A percentile compares a stretch with the other conserved stretches of the same genome.
These are phyloP conservation scores for Eucommia ulmoides DNA, from an alignment of 257 asterid genomes.

Conservation along the genomic window DNA sequence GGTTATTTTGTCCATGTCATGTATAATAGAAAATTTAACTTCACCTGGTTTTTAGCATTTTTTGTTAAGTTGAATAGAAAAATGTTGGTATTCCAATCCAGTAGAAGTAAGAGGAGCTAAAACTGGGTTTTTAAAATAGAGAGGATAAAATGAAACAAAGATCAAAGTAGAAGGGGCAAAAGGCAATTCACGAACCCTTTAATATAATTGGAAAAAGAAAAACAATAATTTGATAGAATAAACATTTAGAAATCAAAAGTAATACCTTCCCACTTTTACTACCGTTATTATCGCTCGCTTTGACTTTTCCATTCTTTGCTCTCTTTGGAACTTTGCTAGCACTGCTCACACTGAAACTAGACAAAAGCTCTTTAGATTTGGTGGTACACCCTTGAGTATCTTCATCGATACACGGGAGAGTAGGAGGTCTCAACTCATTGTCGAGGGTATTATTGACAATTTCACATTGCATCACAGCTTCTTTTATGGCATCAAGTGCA, in stretches of 20 bases:
- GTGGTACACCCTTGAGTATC: not conserved
- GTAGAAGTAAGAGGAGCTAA: too few species aligned
- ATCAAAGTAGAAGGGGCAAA: too few species aligned
- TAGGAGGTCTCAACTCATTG: not conserved
- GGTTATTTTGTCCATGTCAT: too few species aligned
- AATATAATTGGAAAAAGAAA: too few species aligned
- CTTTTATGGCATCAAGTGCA: not conserved
- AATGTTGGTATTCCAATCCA: too few species aligned
- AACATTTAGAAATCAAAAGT: not conserved
- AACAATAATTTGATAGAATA: too few species aligned
- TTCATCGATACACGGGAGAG: not conserved
- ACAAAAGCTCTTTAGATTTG: not conserved
- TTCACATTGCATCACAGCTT: not conserved
- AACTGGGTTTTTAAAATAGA: too few species aligned
- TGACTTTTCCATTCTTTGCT: not conserved
- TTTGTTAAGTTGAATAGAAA: too few species aligned
- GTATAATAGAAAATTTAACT: too few species aligned
- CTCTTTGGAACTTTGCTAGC: not conserved
- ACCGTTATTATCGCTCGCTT: not conserved
- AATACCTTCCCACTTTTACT: not conserved
- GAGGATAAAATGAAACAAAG: too few species aligned
- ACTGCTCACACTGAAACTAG: not conserved
- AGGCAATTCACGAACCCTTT: too few species aligned
- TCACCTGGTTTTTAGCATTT: too few species aligned
- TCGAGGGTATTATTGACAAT: not conserved